These are phyloP conservation scores for Lipomyces kockii DNA, from an alignment of 805 yeast species.

Conservation along the genomic window DNA sequence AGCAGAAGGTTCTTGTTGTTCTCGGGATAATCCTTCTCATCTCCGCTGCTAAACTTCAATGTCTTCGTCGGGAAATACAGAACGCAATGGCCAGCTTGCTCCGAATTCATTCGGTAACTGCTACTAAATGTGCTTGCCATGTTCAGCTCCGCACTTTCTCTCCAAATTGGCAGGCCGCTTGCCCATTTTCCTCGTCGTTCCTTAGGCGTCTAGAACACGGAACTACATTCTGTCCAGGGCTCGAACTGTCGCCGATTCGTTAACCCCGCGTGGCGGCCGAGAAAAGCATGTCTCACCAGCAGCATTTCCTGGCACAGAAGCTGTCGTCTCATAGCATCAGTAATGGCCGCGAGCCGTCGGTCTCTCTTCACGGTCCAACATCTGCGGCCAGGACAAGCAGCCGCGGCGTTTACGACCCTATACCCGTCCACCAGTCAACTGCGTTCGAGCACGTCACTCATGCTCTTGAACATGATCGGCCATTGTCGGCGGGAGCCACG, in stretches of 20 bases:
- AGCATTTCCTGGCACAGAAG: background rate
- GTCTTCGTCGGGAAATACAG: too few relatives aligned
- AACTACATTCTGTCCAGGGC: too few relatives aligned
- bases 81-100: too few relatives aligned
- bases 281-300: background rate
- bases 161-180: too few relatives aligned
- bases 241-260: background rate
- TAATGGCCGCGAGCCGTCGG: background rate
- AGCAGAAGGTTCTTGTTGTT: too few relatives aligned
- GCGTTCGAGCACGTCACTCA: constrained; percentile 9
- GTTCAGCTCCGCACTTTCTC: too few relatives aligned
- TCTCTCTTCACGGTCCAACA: background rate
- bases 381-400: background rate
- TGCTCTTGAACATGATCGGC: constrained; percentile 12
- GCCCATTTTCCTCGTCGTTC: too few relatives aligned
- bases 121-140: too few relatives aligned
- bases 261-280: background rate
- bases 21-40: too few relatives aligned
- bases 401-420: background rate
- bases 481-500: background rate
- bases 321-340: background rate
- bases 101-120: too few relatives aligned
- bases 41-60: too few relatives aligned
- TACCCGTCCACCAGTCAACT: background rate
- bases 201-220: too few relatives aligned